Conservation (phyloP, 805 yeast species). For the Naumovozyma baii region DNA sequence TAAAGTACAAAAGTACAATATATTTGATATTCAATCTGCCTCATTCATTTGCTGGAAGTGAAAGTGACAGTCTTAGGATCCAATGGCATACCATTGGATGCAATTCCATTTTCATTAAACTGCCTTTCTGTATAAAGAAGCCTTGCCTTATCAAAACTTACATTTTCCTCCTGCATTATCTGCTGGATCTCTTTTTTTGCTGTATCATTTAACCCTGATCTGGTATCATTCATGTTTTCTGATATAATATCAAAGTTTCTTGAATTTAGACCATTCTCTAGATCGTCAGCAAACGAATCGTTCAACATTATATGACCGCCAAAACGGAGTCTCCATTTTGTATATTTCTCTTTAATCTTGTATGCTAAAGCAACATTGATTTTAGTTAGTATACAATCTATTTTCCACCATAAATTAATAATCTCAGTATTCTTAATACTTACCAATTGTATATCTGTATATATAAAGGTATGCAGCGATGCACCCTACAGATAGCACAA, state of each 20-base stretch:
- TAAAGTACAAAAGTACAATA: too few relatives aligned
- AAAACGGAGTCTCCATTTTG: conserved; percentile 17
- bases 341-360: conserved; percentile 9
- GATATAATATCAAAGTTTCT: conserved; percentile 43
- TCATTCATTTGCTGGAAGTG: conserved; percentile 3
- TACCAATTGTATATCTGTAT: too few relatives aligned
- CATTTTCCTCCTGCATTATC: conserved; percentile 42
- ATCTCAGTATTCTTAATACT: too few relatives aligned
- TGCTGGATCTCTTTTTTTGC: conserved; percentile 43
- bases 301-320: conserved; percentile 21
- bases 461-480: too few relatives aligned
- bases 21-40: background rate
- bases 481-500: too few relatives aligned
- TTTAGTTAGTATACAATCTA: too few relatives aligned
- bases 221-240: conserved; percentile 41
- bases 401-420: too few relatives aligned
- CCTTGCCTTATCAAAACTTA: conserved; percentile 66
- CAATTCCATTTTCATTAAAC: conserved; percentile 45
- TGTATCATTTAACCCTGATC: conserved; percentile 51
- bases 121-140: conserved; percentile 37
- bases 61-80: conserved; percentile 58
- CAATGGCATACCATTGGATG: conserved; percentile 54
- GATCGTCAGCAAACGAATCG: conserved; percentile 37
- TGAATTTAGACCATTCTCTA: conserved; percentile 51
- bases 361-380: conserved; percentile 3